Evolutionary conservation across 345 rosid species (phyloP).

Genomic region (Euphorbia lathyris): DNA sequence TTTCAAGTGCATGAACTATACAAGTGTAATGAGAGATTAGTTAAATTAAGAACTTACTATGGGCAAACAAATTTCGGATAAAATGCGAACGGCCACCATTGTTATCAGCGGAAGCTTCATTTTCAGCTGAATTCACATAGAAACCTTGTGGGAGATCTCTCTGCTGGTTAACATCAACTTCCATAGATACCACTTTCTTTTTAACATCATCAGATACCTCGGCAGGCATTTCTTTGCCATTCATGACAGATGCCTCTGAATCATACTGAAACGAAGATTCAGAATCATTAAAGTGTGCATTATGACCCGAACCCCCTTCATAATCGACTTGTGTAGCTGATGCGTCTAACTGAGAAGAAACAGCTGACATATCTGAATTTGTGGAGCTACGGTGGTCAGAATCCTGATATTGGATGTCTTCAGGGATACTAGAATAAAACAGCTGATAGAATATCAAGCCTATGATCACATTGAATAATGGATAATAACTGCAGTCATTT

Average conservation of each 20-base stretch:
- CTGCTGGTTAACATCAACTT: conserved; percentile 29
- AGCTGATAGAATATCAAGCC: conserved; percentile 63
- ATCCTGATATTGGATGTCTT: conserved; percentile 40
- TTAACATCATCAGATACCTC: conserved; percentile 15
- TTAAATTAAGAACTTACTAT: conserved; percentile 46
- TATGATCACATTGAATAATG: conserved; percentile 43
- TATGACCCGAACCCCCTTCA: conserved; percentile 27
- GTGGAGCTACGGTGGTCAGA: conserved; percentile 19
- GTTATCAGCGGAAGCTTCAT: conserved; percentile 34
- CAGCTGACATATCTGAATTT: conserved; percentile 24
- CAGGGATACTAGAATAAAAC: conserved; percentile 49
- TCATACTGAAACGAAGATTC: conserved; percentile 28
- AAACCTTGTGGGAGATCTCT: conserved; percentile 24
- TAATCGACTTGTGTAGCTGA: conserved; percentile 29
- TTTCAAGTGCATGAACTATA: neutral
- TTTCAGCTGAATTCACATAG: conserved; percentile 46
- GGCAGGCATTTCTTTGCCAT: conserved; percentile 30
- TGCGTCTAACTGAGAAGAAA: neutral
- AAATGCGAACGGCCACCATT: conserved; percentile 33
- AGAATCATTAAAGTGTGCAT: conserved; percentile 29
- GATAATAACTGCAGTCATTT: conserved; percentile 41
- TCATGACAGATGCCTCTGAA: conserved; percentile 71
- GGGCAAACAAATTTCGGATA: conserved; percentile 37
- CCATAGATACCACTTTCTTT: conserved; percentile 15
- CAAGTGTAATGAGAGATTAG: neutral